phyloP scores from a whole-genome alignment of 2,329 filamentous ascomycete species.

The Ophiocordyceps robertsii region DNA sequence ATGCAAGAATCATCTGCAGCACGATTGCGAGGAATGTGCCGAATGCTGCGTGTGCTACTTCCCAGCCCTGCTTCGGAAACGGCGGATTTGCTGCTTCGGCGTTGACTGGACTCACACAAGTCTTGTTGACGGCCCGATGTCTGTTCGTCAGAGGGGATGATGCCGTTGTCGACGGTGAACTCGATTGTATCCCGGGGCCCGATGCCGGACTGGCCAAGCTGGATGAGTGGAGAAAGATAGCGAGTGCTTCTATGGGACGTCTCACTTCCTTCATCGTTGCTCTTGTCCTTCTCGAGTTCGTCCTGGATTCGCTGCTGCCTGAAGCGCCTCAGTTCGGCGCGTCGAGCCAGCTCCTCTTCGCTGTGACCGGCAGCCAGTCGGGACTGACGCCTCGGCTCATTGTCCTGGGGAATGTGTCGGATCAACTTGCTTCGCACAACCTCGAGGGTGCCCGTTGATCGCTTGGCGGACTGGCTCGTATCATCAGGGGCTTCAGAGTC shows the following conservation, averaged over 20 bases:
- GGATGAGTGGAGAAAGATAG: constrained; percentile 12
- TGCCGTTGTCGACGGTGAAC: constrained; percentile 17
- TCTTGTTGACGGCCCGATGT: not conserved
- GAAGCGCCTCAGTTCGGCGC: constrained; percentile 41
- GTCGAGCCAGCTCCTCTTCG: constrained; percentile 38
- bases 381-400: constrained; percentile 23
- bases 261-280: constrained; percentile 18
- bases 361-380: constrained; percentile 29
- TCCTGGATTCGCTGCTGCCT: constrained; percentile 44
- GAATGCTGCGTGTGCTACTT: not conserved
- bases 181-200: constrained; percentile 37
- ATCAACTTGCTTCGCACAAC: constrained; percentile 30
- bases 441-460: constrained; percentile 26
- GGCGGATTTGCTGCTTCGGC: constrained; percentile 1
- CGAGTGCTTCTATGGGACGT: constrained; percentile 12
- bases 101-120: not conserved
- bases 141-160: not conserved
- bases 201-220: constrained; percentile 16
- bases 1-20: not conserved
- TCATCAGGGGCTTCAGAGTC: constrained; percentile 28
- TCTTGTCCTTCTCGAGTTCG: constrained; percentile 35
- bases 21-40: not conserved
- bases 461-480: constrained; percentile 9
- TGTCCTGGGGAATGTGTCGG: constrained; percentile 31
- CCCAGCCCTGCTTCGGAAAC: not conserved